A percentile compares a stretch with the other conserved stretches of the same genome.
phyloP scores from a whole-genome alignment of 192 early-diverging fungal species.

The Linnemannia schmuckeri region DNA sequence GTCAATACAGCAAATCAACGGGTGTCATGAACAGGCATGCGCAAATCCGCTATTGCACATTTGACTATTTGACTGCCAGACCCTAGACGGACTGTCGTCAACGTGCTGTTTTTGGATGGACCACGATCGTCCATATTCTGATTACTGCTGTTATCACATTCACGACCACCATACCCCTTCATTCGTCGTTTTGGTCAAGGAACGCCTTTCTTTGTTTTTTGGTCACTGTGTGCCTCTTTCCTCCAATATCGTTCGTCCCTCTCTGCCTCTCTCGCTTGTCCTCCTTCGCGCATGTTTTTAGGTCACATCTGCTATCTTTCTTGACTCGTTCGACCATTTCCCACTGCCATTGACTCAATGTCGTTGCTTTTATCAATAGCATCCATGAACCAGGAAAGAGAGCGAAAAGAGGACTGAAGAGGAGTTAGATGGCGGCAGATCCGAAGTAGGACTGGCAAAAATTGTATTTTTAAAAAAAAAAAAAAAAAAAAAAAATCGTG shows the following conservation, averaged over 20 bases:
- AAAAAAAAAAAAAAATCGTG: background rate
- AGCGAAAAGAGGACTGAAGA: background rate
- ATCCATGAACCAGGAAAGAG: background rate
- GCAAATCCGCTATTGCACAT: background rate
- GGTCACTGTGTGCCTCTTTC: background rate
- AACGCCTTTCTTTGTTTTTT: background rate
- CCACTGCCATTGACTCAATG: background rate
- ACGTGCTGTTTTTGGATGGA: slow-evolving; percentile 24
- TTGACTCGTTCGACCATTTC: background rate
- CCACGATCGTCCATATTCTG: background rate
- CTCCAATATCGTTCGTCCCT: background rate
- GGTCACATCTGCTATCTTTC: background rate
- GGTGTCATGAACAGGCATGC: slow-evolving; percentile 11
- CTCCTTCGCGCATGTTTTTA: too few relatives aligned
- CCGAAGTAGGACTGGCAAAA: background rate
- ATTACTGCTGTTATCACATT: background rate
- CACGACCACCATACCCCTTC: too few relatives aligned
- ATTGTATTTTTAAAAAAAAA: background rate
- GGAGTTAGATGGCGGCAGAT: background rate
- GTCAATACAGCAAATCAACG: slow-evolving; percentile 23
- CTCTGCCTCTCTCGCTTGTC: background rate
- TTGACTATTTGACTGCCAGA: background rate
- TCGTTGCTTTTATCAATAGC: background rate
- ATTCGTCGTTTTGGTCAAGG: background rate
- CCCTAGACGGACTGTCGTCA: background rate